Conservation (phyloP, 441 rosid species). For the Erysimum cheiri region DNA sequence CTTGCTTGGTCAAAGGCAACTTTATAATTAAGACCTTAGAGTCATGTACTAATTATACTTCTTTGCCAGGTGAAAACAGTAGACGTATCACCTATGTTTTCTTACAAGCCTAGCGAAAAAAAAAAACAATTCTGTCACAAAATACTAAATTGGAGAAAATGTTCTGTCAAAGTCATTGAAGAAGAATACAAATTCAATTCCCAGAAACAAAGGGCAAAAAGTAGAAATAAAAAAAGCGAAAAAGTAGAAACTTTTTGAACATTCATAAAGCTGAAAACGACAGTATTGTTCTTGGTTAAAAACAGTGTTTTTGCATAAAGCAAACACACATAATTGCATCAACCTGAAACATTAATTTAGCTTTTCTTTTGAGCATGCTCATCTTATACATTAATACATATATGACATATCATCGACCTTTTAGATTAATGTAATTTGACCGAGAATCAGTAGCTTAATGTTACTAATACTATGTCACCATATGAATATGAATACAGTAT, state of each 20-base stretch:
- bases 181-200: conserved; percentile 32
- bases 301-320: conserved; percentile 40
- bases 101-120: neutral
- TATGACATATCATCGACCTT: conserved; percentile 12
- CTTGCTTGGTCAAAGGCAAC: neutral
- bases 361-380: conserved; percentile 36
- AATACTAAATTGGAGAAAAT: conserved; percentile 19
- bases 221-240: conserved; percentile 31
- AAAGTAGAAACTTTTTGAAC: conserved; percentile 39
- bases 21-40: neutral
- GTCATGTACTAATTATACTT: neutral
- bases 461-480: conserved; percentile 9
- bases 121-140: neutral
- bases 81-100: neutral
- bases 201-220: conserved; percentile 40
- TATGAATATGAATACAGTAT: too few relatives aligned
- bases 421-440: neutral
- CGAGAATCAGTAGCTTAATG: neutral
- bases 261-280: conserved; percentile 43
- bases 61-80: neutral
- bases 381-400: conserved; percentile 1
- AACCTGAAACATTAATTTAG: conserved; percentile 29
- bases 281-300: conserved; percentile 37
- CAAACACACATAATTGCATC: conserved; percentile 39
- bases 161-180: conserved; percentile 32